These are phyloP conservation scores for Wickerhamiella azyma DNA, from an alignment of 805 yeast genomes.

Conservation along the genomic window DNA sequence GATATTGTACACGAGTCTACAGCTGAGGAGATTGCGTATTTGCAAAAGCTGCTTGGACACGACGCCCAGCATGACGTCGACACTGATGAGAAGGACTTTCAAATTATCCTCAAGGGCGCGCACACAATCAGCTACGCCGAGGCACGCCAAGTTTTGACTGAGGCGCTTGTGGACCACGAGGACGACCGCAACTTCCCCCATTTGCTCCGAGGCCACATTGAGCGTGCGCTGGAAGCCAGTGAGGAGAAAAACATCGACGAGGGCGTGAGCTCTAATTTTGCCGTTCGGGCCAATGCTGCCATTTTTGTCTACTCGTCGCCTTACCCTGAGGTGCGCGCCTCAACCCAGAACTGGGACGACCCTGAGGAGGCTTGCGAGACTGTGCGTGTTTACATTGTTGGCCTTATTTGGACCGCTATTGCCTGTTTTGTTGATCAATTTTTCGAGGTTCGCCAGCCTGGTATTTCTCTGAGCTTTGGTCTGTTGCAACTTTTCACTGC, in stretches of 20 bases:
- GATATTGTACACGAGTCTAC: background rate
- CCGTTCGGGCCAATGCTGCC: conserved; percentile 31
- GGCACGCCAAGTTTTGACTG: background rate
- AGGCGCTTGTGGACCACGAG: conserved; percentile 2
- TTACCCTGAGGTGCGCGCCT: conserved; percentile 47
- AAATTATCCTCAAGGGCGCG: conserved; percentile 1
- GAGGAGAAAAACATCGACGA: conserved; percentile 1
- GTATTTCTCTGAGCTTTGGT: conserved; percentile 34
- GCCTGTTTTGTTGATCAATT: conserved; percentile 45
- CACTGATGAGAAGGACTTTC: conserved; percentile 3
- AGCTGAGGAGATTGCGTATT: background rate
- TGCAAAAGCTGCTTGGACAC: conserved; percentile 1
- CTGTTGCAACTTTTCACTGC: conserved; percentile 47
- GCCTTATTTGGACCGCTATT: conserved; percentile 36
- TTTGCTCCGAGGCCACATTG: background rate
- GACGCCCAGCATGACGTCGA: background rate
- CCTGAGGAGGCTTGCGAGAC: conserved; percentile 32
- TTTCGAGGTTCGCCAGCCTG: conserved; percentile 43
- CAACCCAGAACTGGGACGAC: conserved; percentile 40
- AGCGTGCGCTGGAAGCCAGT: background rate
- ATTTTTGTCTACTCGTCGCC: conserved; percentile 35
- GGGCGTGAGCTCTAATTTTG: background rate
- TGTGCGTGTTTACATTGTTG: conserved; percentile 37
- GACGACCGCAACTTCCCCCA: conserved; percentile 8
- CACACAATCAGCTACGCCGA: background rate